Conservation (phyloP, 768 basidiomycete genomes). For the Mycena rosella region DNA sequence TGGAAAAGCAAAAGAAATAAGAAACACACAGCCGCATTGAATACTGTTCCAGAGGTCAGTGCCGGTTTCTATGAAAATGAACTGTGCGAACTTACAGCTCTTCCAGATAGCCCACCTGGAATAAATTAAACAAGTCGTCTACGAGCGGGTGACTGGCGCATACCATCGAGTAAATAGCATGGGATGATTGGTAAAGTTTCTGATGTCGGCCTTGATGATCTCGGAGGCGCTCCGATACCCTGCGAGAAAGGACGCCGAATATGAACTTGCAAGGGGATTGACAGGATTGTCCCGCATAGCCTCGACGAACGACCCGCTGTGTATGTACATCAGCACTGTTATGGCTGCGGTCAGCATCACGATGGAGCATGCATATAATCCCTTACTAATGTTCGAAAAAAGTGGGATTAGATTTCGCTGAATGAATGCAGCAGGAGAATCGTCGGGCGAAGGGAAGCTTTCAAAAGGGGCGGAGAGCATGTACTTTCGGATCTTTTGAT, state of each 20-base stretch:
- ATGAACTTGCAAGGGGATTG: constrained; percentile 60
- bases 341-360: neutral
- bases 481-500: constrained; percentile 50
- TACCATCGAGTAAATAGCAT: constrained; percentile 39
- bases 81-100: constrained; percentile 30
- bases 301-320: constrained; percentile 60
- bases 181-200: constrained; percentile 36
- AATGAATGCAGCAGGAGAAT: constrained; percentile 46
- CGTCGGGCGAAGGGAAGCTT: constrained; percentile 41
- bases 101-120: constrained; percentile 61
- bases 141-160: constrained; percentile 41
- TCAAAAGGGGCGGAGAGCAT: constrained; percentile 22
- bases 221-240: constrained; percentile 61
- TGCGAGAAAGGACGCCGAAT: constrained; percentile 63
- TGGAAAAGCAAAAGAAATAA: neutral
- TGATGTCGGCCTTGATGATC: constrained; percentile 50
- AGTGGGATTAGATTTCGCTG: constrained; percentile 48
- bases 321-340: constrained; percentile 59
- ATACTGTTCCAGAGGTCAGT: constrained; percentile 15
- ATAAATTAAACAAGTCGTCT: constrained; percentile 46
- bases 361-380: neutral
- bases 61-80: neutral
- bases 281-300: constrained; percentile 57
- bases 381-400: constrained; percentile 45
- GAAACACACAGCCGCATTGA: constrained; percentile 30